Evolutionary conservation across 202 grass and related monocot genomes (phyloP), one percentile per base, ranked within the genome.

Genomic region (Dendrocalamus latiflorus): DNA sequence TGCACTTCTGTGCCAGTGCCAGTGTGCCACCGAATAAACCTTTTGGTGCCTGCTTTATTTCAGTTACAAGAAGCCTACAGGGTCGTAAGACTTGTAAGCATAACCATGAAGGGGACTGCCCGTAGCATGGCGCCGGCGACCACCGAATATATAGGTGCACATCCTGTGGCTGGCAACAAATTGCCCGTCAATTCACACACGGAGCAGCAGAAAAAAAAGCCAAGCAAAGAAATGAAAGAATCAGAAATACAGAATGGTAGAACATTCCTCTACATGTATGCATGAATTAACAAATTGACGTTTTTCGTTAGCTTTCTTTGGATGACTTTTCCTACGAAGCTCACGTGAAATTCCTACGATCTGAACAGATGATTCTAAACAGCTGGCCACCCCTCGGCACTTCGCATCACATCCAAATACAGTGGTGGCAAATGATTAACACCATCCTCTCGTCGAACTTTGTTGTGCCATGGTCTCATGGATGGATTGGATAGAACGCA

Each of bases 101-200:
- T 33, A 72, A 45, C 22, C 59, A 30, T 17, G 75, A 86, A 65
- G 36, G 42, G 76, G 76, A 86, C 67, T 74, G 55, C 49, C 68
- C 73, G 24, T 56, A 86, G 3, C 70, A 67, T 58, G 60, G 59
- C 12, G 70, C 25, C 11, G 67, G 9, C 76, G 84, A 86, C 84
- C 76, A 80, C n/a, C 61, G 76, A 86, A 79, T 53, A 79, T 37
- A 53, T 65, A 73, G 58, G 33, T 20, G 68, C 68, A 65, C 57
- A 37, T 56, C 84, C 68, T 74, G 47, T 21, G 84, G 68, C 39
- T 42, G 59, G 20, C 38, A 37, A 20, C 58, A 55, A 34, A 74
- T 73, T 86, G 76, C 76, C 57, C 53, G 68, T 86, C 84, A 34
- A 86, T 72, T 86, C 69, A 66, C 24, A 13, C 57, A 59, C 4